These are phyloP conservation scores for Populus davidiana DNA, from an alignment of 345 rosid genomes.

Conservation along the genomic window DNA sequence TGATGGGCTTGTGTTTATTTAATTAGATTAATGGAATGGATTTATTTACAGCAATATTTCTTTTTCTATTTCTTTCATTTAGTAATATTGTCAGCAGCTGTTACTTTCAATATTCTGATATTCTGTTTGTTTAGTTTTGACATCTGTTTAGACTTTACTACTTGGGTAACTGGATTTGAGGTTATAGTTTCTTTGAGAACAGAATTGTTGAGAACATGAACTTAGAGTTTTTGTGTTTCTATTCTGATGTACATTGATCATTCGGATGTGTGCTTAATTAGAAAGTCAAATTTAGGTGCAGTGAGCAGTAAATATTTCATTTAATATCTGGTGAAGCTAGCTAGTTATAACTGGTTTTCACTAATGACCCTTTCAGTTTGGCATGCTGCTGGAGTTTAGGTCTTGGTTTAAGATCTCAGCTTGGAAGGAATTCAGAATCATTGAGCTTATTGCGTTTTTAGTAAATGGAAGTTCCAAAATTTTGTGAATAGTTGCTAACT, in stretches of 20 bases:
- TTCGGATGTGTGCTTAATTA: not conserved
- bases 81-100: not conserved
- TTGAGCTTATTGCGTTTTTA: not conserved
- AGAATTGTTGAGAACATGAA: not conserved
- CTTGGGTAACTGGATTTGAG: not conserved
- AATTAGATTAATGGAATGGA: not conserved
- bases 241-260: not conserved
- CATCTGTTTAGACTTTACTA: not conserved
- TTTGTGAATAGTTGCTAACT: not conserved
- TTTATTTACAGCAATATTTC: not conserved
- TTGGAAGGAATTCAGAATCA: not conserved
- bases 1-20: not conserved
- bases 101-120: not conserved
- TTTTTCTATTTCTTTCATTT: not conserved
- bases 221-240: not conserved
- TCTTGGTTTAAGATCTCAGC: not conserved
- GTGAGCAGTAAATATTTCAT: not conserved
- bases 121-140: not conserved
- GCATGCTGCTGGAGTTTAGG: not conserved
- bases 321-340: not conserved
- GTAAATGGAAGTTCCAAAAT: not conserved
- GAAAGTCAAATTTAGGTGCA: not conserved
- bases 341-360: not conserved
- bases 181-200: not conserved
- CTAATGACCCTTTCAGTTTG: not conserved